Conservation (phyloP, 1,284 basidiomycete genomes). For the Rugosomyces carneus region DNA sequence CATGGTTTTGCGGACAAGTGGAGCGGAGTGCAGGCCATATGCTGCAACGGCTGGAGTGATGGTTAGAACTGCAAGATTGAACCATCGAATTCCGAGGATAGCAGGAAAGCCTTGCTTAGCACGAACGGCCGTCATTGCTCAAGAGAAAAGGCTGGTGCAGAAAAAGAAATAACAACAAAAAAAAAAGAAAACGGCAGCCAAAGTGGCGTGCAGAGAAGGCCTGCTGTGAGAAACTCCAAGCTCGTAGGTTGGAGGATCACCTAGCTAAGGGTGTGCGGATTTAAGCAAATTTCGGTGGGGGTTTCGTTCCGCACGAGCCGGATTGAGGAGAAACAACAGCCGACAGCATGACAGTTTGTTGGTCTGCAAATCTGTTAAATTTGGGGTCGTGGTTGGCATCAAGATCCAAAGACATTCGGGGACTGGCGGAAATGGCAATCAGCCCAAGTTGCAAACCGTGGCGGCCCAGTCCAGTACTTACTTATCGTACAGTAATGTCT, state of each 20-base stretch:
- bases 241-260: not conserved
- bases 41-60: constrained; percentile 68
- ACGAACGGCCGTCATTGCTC: constrained; percentile 5
- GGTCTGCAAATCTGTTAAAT: not conserved
- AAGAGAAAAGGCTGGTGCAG: not conserved
- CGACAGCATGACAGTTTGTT: not conserved
- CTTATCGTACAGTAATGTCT: too few species aligned
- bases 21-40: constrained; percentile 59
- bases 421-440: too few species aligned
- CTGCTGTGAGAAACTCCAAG: not conserved
- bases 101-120: constrained; percentile 34
- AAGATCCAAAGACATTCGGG: too few species aligned
- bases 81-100: constrained; percentile 51
- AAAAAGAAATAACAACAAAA: not conserved
- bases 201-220: not conserved
- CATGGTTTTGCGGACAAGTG: constrained; percentile 61
- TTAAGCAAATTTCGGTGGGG: not conserved
- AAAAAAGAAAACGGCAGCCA: not conserved
- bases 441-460: too few species aligned
- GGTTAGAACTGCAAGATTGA: constrained; percentile 57
- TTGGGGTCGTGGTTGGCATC: not conserved
- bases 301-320: not conserved
- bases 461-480: too few species aligned
- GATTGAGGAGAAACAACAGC: too few species aligned
- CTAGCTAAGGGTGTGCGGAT: not conserved